phyloP scores from a whole-genome alignment of 2,329 filamentous ascomycete species.

The Botryosphaeria agaves region DNA sequence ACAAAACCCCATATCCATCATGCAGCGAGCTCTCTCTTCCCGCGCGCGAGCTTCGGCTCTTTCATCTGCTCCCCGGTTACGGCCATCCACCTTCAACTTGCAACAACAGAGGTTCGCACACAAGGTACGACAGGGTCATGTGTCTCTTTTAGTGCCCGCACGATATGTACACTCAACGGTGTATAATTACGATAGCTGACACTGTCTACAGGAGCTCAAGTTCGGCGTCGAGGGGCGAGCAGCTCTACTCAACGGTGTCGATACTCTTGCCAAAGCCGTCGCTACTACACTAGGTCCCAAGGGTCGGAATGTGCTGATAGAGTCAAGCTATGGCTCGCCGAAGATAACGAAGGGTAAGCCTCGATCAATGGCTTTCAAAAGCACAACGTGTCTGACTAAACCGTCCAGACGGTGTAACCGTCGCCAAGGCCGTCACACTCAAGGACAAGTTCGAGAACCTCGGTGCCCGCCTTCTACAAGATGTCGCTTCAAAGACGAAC shows the following conservation, averaged over 20 bases:
- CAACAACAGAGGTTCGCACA: conserved; percentile 94
- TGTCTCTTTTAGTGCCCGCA: conserved; percentile 1
- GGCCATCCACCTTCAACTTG: conserved; percentile 41
- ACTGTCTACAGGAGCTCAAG: conserved; percentile 62
- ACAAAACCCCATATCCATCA: conserved; percentile 29
- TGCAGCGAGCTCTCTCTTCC: conserved; percentile 91
- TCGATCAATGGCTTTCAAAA: too few species aligned
- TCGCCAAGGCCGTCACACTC: conserved; percentile 64
- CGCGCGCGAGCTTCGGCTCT: conserved; percentile 65
- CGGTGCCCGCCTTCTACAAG: conserved; percentile 86
- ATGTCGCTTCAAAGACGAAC: conserved; percentile 98
- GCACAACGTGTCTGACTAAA: too few species aligned
- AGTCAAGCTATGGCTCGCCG: conserved; percentile 94
- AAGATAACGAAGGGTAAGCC: conserved; percentile 95
- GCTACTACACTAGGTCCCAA: conserved; percentile 94
- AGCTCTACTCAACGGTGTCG: conserved; percentile 78
- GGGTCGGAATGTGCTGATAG: conserved; percentile 95
- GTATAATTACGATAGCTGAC: conserved; percentile 3
- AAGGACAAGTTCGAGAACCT: conserved; percentile 99
- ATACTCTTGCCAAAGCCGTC: conserved; percentile 91
- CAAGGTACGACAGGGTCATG: conserved; percentile 49
- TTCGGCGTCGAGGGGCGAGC: conserved; percentile 93
- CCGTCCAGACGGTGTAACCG: conserved; percentile 32
- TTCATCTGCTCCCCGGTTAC: conserved; percentile 38
- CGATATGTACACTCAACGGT: neutral